Evolutionary conservation across 2,329 filamentous ascomycete species (phyloP), one percentile per base, ranked within the genome.

Genomic region (Helotiales sp.): DNA sequence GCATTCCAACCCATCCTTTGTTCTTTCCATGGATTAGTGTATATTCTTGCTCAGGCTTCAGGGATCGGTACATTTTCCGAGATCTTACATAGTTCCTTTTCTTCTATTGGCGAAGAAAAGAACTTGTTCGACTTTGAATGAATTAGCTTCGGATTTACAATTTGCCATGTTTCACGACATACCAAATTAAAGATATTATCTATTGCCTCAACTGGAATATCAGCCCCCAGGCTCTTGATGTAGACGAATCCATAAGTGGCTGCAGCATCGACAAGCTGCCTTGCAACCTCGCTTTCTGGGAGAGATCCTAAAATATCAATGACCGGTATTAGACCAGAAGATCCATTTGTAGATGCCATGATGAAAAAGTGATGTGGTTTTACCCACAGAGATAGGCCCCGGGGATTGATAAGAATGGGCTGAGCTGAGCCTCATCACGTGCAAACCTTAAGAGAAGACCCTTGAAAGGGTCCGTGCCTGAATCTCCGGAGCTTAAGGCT

Each of bases 241-340:
- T 95, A 98, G 60, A 97, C 84, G 73, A 98, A 98, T 60, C 93
- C 93, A 74, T 92, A 88, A 54, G 87, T 85, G 34, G 86, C 83
- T 2, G 92, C 93, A 1, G 93, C 93, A 60, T 89, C 82, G 40
- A 97, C 85, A 40, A 98, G 81, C 62, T 85, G 81, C 55, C 84
- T 84, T 52, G 89, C 88, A 19, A 85, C 75, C 46, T 77, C 73
- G 58, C 81, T 76, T 63, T 88, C 78, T 9, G 74, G 66, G 27
- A 79, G 78, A 5, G 81, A 77, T 17, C 81, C 79, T 3, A 86
- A 87, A 63, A 96, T 86, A 72, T 97, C 89, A 66, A 98, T 91
- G 52, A 97, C 78, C 22, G 93, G 92, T 36, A 97, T 92, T 19
- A 44, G 15, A 17, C 29, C 25, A 48, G 49, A 3, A 10, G 9